phyloP scores from a whole-genome alignment of 2,329 filamentous ascomycete species.

The Triangularia setosa region DNA sequence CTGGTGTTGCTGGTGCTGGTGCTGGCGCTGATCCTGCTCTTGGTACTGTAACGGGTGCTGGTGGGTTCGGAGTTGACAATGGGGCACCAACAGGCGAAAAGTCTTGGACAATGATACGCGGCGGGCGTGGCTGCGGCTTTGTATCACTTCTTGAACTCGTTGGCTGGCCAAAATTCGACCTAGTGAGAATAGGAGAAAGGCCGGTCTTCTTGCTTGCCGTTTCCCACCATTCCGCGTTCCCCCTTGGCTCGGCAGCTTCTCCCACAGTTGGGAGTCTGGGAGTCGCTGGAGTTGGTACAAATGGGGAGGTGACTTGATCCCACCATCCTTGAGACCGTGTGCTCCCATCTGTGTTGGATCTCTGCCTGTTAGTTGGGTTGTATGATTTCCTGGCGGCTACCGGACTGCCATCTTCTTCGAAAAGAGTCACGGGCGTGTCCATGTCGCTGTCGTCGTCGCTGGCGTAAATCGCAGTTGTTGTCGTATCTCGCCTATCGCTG shows the following conservation, averaged over 20 bases:
- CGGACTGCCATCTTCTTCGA: conserved; percentile 63
- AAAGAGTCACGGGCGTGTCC: conserved; percentile 60
- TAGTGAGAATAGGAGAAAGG: not conserved
- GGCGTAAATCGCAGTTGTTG: conserved; percentile 17
- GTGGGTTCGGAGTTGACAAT: conserved; percentile 7
- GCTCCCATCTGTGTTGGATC: conserved; percentile 46
- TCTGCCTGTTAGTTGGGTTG: conserved; percentile 35
- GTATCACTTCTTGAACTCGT: not conserved
- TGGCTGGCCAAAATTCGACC: not conserved
- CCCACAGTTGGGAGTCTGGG: conserved; percentile 39
- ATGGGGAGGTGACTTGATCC: conserved; percentile 72
- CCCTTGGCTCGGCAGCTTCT: conserved; percentile 19
- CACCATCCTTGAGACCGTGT: conserved; percentile 69
- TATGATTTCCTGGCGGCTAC: conserved; percentile 36
- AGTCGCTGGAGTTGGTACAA: conserved; percentile 44
- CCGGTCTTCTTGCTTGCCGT: conserved; percentile 18
- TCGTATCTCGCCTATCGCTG: conserved; percentile 16
- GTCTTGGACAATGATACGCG: conserved; percentile 21
- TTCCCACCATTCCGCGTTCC: conserved; percentile 38
- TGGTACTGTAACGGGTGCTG: conserved; percentile 35
- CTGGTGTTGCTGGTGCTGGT: not conserved
- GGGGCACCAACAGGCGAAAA: conserved; percentile 10
- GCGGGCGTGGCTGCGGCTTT: conserved; percentile 9
- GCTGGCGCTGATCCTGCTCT: not conserved
- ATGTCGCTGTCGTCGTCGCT: conserved; percentile 50